Conservation (phyloP, 371 early-diverging fungal species). For the Apophysomyces ossiformis region DNA sequence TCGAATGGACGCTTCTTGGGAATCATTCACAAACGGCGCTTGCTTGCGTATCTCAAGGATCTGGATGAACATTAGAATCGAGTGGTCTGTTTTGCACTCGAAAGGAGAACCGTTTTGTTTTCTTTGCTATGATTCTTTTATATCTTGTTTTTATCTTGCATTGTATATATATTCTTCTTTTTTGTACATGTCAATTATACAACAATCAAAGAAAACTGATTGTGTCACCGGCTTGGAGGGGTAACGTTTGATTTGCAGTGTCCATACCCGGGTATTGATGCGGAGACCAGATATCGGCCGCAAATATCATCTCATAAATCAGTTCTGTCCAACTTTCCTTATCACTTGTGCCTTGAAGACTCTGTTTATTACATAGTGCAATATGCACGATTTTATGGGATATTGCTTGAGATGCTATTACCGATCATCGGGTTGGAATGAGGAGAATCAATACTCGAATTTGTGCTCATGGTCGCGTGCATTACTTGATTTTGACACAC, state of each 20-base stretch:
- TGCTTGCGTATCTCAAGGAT: slow-evolving; percentile 70
- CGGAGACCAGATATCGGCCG: no score
- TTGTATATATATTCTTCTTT: no score
- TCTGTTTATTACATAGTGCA: slow-evolving; percentile 12
- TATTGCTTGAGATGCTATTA: slow-evolving; percentile 81
- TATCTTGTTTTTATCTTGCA: background rate
- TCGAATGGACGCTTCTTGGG: slow-evolving; percentile 69
- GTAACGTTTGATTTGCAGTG: no score
- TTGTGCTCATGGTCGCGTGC: slow-evolving; percentile 75
- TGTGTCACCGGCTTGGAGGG: no score
- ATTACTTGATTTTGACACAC: slow-evolving; percentile 78
- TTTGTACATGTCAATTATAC: no score
- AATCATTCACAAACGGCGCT: slow-evolving; percentile 75
- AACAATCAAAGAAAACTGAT: no score
- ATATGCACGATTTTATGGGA: slow-evolving; percentile 85
- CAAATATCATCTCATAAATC: no score
- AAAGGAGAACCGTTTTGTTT: background rate
- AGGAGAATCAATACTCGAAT: slow-evolving; percentile 80
- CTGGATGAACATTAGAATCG: slow-evolving; percentile 48
- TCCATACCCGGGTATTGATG: no score
- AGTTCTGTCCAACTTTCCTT: background rate
- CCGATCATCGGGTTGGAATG: slow-evolving; percentile 77
- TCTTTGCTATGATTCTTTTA: background rate
- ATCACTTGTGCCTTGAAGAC: background rate
- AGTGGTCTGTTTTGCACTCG: background rate